Evolutionary conservation across 495 filamentous ascomycete genomes (phyloP), one percentile per base, ranked within the genome.

Genomic region (Friedmanniomyces endolithicus): DNA sequence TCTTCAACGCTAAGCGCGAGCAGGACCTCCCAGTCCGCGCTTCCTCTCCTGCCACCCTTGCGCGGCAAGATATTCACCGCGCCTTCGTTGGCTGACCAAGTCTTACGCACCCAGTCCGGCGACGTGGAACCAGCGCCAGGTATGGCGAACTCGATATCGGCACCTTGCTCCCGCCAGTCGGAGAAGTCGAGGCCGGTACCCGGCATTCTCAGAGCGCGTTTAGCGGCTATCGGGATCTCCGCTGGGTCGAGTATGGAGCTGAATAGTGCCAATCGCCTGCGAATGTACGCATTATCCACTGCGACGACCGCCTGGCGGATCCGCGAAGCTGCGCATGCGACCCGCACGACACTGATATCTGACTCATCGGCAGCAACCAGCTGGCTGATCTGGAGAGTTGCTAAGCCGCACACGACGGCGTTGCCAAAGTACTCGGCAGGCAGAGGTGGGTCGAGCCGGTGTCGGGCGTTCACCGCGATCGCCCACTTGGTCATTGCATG

Each of bases 81-180:
- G 11, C 49, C 49, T n/a, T 52, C 49, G 20, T 52, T 52, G 24
- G 49, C 27, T 16, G 49, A 52, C 49, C 49, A 52, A 11, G 31
- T 25, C 49, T 52, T 52, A 3, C 49, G 25, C 31, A 29, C 31
- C 27, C 31, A 37, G 17, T 52, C 29, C 1, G 34, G 27, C 17
- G 6, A 39, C 49, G 27, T 12, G 6, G 49, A 35, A 11, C 34
- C 29, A 19, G 31, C 25, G 12, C 49, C 49, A 4, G 49, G 49
- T 11, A 52, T 52, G 31, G 31, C 49, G n/a, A 52, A 39, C 33
- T 39, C 49, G 34, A 52, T 12, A 25, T 52, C 49, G 2, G 49
- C 49, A 14, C 49, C 49, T 8, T 52, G 49, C 11, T 52, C 49
- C 27, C 49, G 29, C 49, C 49, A 52, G 17, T 29, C 31, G 34